A percentile compares a stretch with the other conserved stretches of the same genome.
Conservation (phyloP, 106 monocot genomes). For the Acorus calamus region DNA sequence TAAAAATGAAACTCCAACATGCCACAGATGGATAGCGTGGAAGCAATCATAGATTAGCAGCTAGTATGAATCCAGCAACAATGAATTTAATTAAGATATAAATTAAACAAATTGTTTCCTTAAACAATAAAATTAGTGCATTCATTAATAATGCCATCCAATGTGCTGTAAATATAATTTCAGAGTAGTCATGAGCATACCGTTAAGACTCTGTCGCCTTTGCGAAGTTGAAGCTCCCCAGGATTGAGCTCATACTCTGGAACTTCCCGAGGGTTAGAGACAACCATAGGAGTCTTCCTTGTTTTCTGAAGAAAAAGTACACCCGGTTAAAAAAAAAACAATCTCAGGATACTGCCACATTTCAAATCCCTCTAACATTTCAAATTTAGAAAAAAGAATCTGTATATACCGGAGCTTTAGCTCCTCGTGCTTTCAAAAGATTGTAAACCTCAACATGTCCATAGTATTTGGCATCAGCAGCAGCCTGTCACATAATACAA, state of each 20-base stretch:
- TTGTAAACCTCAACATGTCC: constrained; percentile 50
- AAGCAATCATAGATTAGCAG: no score
- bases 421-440: constrained; percentile 51
- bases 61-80: no score
- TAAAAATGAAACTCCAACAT: no score
- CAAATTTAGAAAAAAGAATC: no score
- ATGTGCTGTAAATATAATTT: no score
- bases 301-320: constrained; percentile 36
- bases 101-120: constrained; percentile 3
- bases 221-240: constrained; percentile 56
- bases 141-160: no score
- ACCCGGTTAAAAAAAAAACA: constrained; percentile 3
- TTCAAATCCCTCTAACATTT: no score
- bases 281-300: constrained; percentile 81
- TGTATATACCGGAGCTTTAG: constrained; percentile 46
- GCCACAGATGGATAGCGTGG: no score
- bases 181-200: constrained; percentile 17
- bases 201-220: constrained; percentile 42
- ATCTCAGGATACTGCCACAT: neutral
- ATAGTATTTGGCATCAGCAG: constrained; percentile 64
- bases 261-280: constrained; percentile 83
- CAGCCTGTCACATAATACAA: constrained; percentile 25
- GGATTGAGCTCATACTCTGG: constrained; percentile 98
- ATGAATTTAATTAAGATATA: neutral
- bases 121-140: neutral